phyloP scores from a whole-genome alignment of 768 basidiomycete genomes.

The Lactifluus volemus region DNA sequence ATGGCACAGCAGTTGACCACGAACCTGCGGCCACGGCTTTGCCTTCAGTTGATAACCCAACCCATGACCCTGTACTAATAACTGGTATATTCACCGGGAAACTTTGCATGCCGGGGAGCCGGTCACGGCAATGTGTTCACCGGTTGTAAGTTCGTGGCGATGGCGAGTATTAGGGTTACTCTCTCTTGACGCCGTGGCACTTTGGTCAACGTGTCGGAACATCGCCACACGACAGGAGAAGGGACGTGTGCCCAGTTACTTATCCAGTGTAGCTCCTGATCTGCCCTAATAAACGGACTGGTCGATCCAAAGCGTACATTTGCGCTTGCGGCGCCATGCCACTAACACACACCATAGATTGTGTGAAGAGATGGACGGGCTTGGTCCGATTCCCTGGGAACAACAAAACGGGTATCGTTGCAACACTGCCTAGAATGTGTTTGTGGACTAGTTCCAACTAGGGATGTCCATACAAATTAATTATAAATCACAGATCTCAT shows the following conservation, averaged over 20 bases:
- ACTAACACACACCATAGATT: not conserved
- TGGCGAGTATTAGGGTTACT: too few species aligned
- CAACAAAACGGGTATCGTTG: not conserved
- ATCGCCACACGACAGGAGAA: too few species aligned
- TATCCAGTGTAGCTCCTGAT: too few species aligned
- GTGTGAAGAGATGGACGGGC: too few species aligned
- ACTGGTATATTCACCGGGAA: not conserved
- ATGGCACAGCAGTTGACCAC: not conserved
- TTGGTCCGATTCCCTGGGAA: not conserved
- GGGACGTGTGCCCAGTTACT: not conserved
- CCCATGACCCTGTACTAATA: not conserved
- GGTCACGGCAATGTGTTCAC: not conserved
- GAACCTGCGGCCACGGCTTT: not conserved
- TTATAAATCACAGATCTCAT: slow-evolving; percentile 15
- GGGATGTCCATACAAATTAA: slow-evolving; percentile 9
- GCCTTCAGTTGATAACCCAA: not conserved
- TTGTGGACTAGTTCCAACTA: not conserved
- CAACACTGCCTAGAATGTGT: not conserved
- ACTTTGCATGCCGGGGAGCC: not conserved
- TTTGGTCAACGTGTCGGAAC: too few species aligned
- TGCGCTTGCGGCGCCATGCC: too few species aligned
- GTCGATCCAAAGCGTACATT: not conserved
- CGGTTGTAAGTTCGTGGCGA: not conserved
- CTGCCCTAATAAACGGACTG: not conserved
- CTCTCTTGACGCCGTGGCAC: too few species aligned